These are phyloP conservation scores for Fusarium sp. DNA, from an alignment of 2,329 filamentous ascomycete genomes.

Conservation along the genomic window DNA sequence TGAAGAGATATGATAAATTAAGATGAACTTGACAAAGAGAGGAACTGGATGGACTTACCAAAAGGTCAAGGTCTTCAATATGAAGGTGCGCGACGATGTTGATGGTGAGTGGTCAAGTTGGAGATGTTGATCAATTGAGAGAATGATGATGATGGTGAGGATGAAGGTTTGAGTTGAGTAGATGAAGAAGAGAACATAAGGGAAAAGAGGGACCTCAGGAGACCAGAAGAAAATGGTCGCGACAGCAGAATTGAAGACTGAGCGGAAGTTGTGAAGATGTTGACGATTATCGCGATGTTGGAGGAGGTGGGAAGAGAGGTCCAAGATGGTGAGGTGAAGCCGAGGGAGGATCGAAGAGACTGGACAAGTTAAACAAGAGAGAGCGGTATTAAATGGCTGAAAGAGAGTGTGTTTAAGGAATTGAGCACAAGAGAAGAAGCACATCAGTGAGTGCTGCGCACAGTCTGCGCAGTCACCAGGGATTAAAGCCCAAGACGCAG, in stretches of 20 bases:
- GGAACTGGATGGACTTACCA: background rate
- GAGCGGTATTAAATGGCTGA: fast-evolving
- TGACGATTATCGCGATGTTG: background rate
- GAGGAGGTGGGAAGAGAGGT: background rate
- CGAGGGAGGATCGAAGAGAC: background rate
- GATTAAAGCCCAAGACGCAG: fast-evolving
- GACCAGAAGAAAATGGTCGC: fast-evolving
- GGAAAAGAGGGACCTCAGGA: fast-evolving
- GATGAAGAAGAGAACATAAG: background rate
- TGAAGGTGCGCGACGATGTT: background rate
- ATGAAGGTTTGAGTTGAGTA: background rate
- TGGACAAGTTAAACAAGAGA: fast-evolving
- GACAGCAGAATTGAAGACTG: background rate
- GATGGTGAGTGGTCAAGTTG: background rate
- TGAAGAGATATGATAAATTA: background rate
- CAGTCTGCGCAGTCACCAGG: background rate
- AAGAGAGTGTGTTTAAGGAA: fast-evolving
- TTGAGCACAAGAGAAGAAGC: background rate
- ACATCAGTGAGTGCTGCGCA: background rate
- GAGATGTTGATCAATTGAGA: background rate
- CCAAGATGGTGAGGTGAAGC: no score
- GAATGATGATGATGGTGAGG: background rate
- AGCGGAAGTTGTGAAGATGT: background rate
- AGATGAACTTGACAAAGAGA: background rate
- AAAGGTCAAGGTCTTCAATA: fast-evolving